phyloP scores from a whole-genome alignment of 2,329 filamentous ascomycete genomes.

The Tolypocladium endophyticum region DNA sequence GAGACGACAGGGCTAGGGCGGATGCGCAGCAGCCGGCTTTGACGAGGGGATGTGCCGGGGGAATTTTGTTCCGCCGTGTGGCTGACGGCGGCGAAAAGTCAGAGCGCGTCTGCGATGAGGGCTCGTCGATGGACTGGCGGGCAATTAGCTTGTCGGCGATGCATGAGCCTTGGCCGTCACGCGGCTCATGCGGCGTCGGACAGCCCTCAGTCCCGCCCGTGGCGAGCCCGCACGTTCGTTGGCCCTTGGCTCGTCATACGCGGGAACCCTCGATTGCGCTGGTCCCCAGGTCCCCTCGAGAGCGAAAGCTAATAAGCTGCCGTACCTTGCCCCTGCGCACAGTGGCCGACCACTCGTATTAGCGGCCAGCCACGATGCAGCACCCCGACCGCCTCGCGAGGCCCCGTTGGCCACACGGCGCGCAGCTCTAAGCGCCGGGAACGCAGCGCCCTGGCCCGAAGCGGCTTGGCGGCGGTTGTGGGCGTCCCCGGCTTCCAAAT shows the following conservation, averaged over 20 bases:
- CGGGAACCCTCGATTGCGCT: too few species aligned
- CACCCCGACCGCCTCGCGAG: neutral
- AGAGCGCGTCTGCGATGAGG: neutral
- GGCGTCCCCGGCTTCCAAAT: neutral
- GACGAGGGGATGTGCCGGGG: neutral
- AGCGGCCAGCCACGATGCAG: neutral
- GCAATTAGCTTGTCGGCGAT: neutral
- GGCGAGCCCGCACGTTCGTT: neutral
- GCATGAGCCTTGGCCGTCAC: neutral
- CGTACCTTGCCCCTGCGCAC: neutral
- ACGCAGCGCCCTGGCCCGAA: neutral
- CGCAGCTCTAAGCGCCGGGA: neutral
- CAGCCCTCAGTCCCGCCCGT: too few species aligned
- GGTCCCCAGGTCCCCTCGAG: too few species aligned
- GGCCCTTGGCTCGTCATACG: neutral
- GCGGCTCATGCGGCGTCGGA: neutral
- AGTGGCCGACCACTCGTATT: neutral
- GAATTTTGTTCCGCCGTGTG: neutral
- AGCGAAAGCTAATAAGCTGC: too few species aligned
- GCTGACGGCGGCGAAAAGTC: neutral
- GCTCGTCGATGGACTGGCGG: neutral
- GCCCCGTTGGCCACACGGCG: neutral
- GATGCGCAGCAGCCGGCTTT: neutral
- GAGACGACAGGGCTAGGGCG: neutral
- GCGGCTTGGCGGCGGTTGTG: neutral